phyloP scores from a whole-genome alignment of 345 rosid genomes.

The Adansonia digitata region DNA sequence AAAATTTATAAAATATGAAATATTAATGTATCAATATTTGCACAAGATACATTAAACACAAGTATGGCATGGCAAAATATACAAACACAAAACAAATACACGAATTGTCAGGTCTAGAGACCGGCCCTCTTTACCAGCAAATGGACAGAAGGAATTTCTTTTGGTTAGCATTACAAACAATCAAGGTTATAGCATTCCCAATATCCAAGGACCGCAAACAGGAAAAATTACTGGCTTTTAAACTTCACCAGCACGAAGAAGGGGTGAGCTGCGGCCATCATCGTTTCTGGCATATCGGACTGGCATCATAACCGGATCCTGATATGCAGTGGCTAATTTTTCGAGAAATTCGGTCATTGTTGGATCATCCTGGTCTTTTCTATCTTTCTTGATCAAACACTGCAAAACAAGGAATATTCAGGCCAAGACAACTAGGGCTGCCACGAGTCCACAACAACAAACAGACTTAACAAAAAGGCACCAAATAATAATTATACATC shows the following conservation, averaged over 20 bases:
- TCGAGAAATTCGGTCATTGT: constrained; percentile 53
- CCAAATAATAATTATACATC: neutral
- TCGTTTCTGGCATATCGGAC: constrained; percentile 33
- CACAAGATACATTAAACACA: too few species aligned
- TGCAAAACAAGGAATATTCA: constrained; percentile 33
- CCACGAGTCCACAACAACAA: neutral
- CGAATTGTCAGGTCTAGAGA: too few species aligned
- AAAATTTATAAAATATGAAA: too few species aligned
- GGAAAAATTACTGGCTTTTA: neutral
- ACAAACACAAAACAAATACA: too few species aligned
- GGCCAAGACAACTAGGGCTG: neutral
- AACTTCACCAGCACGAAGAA: constrained; percentile 36
- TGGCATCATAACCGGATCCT: constrained; percentile 62
- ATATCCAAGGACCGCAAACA: neutral
- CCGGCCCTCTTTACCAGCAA: neutral
- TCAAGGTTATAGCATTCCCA: neutral
- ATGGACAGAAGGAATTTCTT: neutral
- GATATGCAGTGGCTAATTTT: constrained; percentile 52
- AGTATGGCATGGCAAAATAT: too few species aligned
- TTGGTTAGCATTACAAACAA: neutral
- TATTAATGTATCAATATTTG: too few species aligned
- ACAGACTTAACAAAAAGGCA: neutral
- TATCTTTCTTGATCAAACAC: constrained; percentile 79
- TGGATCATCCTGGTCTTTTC: constrained; percentile 51
- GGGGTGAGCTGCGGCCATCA: constrained; percentile 40